These are phyloP conservation scores for Entomortierella chlamydospora DNA, from an alignment of 192 early-diverging fungal genomes.

Conservation along the genomic window DNA sequence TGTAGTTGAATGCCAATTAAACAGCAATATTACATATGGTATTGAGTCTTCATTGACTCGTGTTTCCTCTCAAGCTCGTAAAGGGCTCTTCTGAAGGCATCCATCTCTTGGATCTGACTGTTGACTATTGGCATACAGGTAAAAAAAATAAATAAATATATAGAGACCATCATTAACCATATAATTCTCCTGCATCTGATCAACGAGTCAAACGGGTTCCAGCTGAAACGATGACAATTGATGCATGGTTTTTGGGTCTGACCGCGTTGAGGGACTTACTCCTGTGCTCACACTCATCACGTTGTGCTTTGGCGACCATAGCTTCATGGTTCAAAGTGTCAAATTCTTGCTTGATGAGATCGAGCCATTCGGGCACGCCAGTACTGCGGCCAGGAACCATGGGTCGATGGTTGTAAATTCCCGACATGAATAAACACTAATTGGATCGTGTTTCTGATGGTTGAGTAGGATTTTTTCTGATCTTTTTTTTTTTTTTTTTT, in stretches of 20 bases:
- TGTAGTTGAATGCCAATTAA: constrained; percentile 2
- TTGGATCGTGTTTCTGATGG: background rate
- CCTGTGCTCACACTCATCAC: constrained; percentile 91
- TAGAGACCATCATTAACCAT: no score
- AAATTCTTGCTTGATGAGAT: constrained; percentile 82
- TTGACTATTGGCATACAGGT: constrained; percentile 60
- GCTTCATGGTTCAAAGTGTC: constrained; percentile 83
- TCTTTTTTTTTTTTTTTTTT: background rate
- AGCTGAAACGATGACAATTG: no score
- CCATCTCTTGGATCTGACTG: constrained; percentile 84
- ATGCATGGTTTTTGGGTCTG: no score
- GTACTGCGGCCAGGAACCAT: constrained; percentile 77
- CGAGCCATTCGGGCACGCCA: constrained; percentile 83
- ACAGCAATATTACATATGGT: constrained; percentile 54
- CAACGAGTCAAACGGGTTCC: no score
- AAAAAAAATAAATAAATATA: background rate
- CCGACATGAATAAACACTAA: constrained; percentile 62
- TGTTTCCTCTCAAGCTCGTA: constrained; percentile 87
- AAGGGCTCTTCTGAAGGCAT: constrained; percentile 79
- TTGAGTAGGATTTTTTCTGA: constrained; percentile 1
- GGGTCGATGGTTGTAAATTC: constrained; percentile 84
- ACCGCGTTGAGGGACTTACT: constrained; percentile 61
- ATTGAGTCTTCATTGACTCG: constrained; percentile 81
- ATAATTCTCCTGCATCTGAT: background rate
- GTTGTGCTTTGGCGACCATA: constrained; percentile 74